Base-by-base conservation (phyloP, 805 yeast species). In the Kazachstania taianensis region DNA sequence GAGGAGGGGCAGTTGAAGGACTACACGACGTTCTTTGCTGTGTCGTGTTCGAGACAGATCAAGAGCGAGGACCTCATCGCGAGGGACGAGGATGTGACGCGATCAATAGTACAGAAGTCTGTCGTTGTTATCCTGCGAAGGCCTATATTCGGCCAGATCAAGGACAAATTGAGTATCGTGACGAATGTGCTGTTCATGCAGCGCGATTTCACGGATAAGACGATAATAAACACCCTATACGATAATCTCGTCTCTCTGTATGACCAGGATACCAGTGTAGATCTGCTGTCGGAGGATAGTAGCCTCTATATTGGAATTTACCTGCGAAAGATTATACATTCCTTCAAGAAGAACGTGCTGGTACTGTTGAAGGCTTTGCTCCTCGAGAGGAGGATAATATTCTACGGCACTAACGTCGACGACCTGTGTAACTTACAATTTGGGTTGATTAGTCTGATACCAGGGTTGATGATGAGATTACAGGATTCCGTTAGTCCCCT, bases 21-120 rank as follows among this genome's bases (percentile, higher is more conserved):
- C 32, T 68, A 67, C 20, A 70, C 74, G 1, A 92, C 98, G 0
- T 59, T 86, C n/a, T 92, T 92, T 66, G 98, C 95, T 1, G 83
- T 94, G 42, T 79, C 94, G 0, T 92, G 98, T 61, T 84, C 87
- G 20, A 70, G 95, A 26, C 97, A 89, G 58, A 69, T 89, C 28
- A 66, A 72, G 28, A 65, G 81, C 1, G 68, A 70, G 20, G 79
- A 78, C 20, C 62, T 89, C 38, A 52, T 71, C 3, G 68, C 65
- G 38, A 64, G 70, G 36, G 69, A 73, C 36, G 69, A 70, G 10
- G 86, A 81, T 40, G 72, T 81, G 20, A 83, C 94, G 0, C 66
- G 98, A 38, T 81, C 94, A 2, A 77, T 85, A 0, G 87, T 92
- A 3, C 98, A 92, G 50, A 92, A 92, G 52, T 79, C 94, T 0